Evolutionary conservation across 164 flowering plant genomes (phyloP).

Genomic region (Piper longum): DNA sequence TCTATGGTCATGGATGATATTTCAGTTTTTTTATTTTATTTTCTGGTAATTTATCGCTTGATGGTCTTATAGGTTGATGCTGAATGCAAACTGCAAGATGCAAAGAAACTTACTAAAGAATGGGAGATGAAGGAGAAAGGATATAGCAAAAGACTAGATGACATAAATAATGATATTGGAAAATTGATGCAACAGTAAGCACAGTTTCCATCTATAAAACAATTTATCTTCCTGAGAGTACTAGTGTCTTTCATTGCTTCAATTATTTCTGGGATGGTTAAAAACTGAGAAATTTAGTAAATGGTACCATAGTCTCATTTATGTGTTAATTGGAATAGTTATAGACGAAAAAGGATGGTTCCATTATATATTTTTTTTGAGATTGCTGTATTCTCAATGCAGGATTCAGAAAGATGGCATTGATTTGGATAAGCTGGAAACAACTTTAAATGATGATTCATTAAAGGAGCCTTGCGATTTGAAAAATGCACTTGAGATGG

Average conservation of each 20-base stretch:
- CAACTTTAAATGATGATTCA: constrained; percentile 34
- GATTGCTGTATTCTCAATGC: constrained; percentile 1
- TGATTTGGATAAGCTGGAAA: constrained; percentile 76
- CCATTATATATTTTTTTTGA: background rate
- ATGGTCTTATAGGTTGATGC: constrained; percentile 60
- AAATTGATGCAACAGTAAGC: constrained; percentile 90
- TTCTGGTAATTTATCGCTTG: background rate
- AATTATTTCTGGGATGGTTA: background rate
- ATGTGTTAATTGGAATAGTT: too few relatives aligned
- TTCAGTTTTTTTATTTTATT: too few relatives aligned
- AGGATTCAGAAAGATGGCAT: constrained; percentile 85
- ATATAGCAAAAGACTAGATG: constrained; percentile 63
- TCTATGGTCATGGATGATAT: too few relatives aligned
- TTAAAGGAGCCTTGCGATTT: constrained; percentile 41
- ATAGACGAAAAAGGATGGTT: background rate
- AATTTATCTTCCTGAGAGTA: background rate
- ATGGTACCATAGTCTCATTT: too few relatives aligned
- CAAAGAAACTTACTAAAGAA: constrained; percentile 64
- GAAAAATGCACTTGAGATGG: constrained; percentile 68
- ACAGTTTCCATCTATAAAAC: too few relatives aligned
- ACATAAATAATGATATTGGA: constrained; percentile 37
- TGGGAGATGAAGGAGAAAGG: constrained; percentile 66
- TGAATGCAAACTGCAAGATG: constrained; percentile 73
- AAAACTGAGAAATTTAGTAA: too few relatives aligned
- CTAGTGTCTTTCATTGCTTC: too few relatives aligned